Base-by-base conservation (phyloP, 805 yeast species). In the Debaryomyces tyrocola region DNA sequence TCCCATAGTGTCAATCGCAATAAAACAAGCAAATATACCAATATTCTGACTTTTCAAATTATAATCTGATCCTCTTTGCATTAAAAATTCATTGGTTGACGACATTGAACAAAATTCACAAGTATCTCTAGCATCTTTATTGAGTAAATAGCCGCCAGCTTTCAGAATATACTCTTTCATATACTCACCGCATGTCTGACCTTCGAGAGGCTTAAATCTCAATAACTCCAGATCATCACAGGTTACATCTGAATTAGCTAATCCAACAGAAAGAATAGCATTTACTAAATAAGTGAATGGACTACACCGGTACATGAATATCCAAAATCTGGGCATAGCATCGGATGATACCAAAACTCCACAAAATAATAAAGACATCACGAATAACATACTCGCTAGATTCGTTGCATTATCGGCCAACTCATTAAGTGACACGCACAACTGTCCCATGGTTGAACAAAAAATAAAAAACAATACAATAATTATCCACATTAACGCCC, bases 401-500 rank as follows among this genome's bases (percentile, higher is more conserved):
- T 31, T 31, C 9, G 34, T 11, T 6, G 34, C 34, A 31, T 5
- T 31, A 31, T 31, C 34, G 12, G 34, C 34, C 6, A 31, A 6
- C 46, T 83, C 83, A 41, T 75, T 69, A n/a, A n/a, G n/a, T 1
- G 89, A 83, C 46, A 82, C 71, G 54, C 75, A 65, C 51, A 79
- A 60, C 47, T 82, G 83, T 39, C 82, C 90, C 66, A 82, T 67
- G 11, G 34, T 14, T 14, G 34, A 31, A 4, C 10, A 6, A 31
- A 31, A 31, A 31, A 31, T 31, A 11, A 31, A 31, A 14, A 31
- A 31, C 34, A 31, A 31, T 11, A 31, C 34, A 5, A 31, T 31
- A 31, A 31, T 14, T 31, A 31, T 31, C 34, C 34, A 31, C 34
- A 31, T 31, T 31, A 31, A 31, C 6, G 34, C 34, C 9, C 34